Base-by-base conservation (phyloP, 1,284 basidiomycete species). In the Ceratobasidium sp. region DNA sequence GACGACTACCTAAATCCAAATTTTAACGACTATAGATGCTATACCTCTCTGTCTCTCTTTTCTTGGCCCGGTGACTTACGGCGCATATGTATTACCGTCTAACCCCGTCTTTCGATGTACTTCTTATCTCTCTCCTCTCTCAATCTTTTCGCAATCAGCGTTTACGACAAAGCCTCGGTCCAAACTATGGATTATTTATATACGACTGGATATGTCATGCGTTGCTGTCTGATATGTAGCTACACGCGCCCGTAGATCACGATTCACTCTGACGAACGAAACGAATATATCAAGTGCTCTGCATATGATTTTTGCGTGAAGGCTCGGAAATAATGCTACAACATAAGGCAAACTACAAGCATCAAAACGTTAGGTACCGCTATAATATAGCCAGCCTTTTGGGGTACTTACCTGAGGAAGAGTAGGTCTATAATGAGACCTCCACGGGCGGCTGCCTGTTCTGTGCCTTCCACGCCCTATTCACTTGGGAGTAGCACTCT, bases 401-500 rank as follows among this genome's bases (percentile, higher is more conserved):
- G 30, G 14, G 32, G 28, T 9, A 35, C 16, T 55, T 6, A 32
- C 7, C 14, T 35, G 28, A 11, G 18, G 8, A 38, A 30, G 16
- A 47, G 16, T 11, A 11, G 35, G 35, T 16, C 26, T 47, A 62
- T 43, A 43, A n/a, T n/a, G 43, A 28, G 21, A 62, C 28, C 26
- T 62, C 59, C 3, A 26, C 16, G 21, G 59, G 44, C 23, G 41
- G 6, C 21, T 62, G 59, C 50, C 76, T 82, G 7, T 80, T 73
- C 64, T 82, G 80, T 43, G 81, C 79, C 76, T 89, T 93, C 86
- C 88, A 91, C 75, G 83, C 84, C 73, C 93, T 84, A 75, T 85
- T 89, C 76, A 98, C 85, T 74, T 90, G 88, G 21, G 89, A 90
- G 79, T 93, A 98, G 81, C 97, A 98, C 58, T 85, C 86, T 59